These are phyloP conservation scores for Pelargonium citronellum DNA, from an alignment of 441 rosid species.

Conservation along the genomic window DNA sequence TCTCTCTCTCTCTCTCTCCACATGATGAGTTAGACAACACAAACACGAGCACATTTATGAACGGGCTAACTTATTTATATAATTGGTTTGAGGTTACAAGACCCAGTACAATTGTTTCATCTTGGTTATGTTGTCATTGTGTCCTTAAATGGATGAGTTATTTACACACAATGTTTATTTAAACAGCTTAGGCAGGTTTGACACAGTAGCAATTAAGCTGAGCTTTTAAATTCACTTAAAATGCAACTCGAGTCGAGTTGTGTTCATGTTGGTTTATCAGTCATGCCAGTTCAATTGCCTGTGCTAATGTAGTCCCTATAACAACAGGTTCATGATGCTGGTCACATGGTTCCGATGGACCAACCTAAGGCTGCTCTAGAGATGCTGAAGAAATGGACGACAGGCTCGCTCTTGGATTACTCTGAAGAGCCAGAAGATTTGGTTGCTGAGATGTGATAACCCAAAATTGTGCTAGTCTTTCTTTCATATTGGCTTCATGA, in stretches of 20 bases:
- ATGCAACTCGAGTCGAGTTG: no score
- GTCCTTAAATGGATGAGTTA: no score
- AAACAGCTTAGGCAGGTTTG: no score
- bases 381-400: conserved; percentile 86
- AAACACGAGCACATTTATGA: not conserved
- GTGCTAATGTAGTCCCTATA: no score
- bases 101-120: no score
- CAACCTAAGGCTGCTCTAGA: conserved; percentile 82
- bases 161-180: no score
- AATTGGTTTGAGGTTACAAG: no score
- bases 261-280: no score
- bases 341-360: conserved; percentile 99
- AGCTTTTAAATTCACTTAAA: no score
- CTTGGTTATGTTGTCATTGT: no score
- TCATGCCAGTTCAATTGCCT: not conserved
- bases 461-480: not conserved
- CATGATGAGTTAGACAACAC: not conserved
- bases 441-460: conserved; percentile 49
- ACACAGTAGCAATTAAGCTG: no score
- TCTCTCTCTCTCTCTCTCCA: not conserved
- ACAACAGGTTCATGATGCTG: conserved; percentile 71
- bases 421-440: conserved; percentile 22
- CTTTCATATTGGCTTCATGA: not conserved
- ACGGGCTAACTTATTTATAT: no score
- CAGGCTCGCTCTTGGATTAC: conserved; percentile 34